These are phyloP conservation scores for Zizania latifolia DNA, from an alignment of 176 grass and related monocot species.

Conservation along the genomic window DNA sequence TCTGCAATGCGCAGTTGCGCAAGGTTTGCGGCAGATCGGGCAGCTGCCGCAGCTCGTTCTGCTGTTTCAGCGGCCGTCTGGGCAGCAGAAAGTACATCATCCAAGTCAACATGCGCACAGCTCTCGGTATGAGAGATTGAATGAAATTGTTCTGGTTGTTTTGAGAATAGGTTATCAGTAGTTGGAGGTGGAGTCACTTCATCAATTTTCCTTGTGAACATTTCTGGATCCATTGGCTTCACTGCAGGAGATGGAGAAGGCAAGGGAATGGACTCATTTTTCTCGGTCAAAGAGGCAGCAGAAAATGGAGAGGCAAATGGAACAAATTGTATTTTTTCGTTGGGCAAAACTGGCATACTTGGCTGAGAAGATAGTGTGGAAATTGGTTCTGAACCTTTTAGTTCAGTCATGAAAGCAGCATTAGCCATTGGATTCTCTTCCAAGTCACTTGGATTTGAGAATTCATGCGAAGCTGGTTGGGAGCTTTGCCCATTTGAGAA, in stretches of 20 bases:
- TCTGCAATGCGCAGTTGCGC: constrained; percentile 63
- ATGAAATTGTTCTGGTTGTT: constrained; percentile 18
- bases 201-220: constrained; percentile 35
- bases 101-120: constrained; percentile 48
- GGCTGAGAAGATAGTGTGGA: constrained; percentile 35
- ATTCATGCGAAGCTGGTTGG: constrained; percentile 24
- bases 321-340: constrained; percentile 71
- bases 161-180: constrained; percentile 32
- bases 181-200: constrained; percentile 30
- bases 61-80: constrained; percentile 71
- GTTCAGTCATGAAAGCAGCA: constrained; percentile 29
- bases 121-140: neutral
- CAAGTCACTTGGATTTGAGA: constrained; percentile 29
- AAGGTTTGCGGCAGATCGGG: constrained; percentile 80
- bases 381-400: constrained; percentile 36
- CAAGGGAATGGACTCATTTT: constrained; percentile 26
- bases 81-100: constrained; percentile 67
- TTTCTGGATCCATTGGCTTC: constrained; percentile 42
- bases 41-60: constrained; percentile 63
- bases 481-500: constrained; percentile 11
- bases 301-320: constrained; percentile 52
- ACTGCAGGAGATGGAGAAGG: constrained; percentile 14
- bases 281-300: constrained; percentile 16
- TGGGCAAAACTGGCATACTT: constrained; percentile 28
- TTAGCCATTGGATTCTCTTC: constrained; percentile 44